phyloP scores from a whole-genome alignment of 306 rosid species.

The Cicer yamashitae region DNA sequence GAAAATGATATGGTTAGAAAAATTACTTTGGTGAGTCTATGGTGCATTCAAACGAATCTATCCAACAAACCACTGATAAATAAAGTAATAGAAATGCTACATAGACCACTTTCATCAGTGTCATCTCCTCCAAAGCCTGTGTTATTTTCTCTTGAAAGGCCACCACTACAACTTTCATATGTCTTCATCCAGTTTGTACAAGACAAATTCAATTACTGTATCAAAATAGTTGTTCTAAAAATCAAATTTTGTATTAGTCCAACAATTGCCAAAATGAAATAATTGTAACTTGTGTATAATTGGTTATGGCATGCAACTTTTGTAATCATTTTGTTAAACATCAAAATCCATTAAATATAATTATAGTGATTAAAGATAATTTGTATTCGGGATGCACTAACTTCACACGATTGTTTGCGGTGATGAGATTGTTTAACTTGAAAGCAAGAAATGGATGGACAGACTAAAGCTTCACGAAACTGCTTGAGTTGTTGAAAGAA shows the following conservation, averaged over 20 bases:
- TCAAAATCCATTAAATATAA: background rate
- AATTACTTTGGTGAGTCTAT: conserved; percentile 39
- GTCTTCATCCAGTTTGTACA: conserved; percentile 12
- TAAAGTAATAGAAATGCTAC: conserved; percentile 52
- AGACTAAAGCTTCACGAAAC: too few relatives aligned
- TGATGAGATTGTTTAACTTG: too few relatives aligned
- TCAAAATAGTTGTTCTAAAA: background rate
- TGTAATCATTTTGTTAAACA: background rate
- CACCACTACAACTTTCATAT: background rate
- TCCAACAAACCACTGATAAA: conserved; percentile 49
- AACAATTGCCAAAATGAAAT: background rate
- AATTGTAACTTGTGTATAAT: background rate
- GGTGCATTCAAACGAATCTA: conserved; percentile 42
- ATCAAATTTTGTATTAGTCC: background rate
- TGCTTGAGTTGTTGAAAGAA: too few relatives aligned
- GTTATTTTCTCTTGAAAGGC: conserved; percentile 30
- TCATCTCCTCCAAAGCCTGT: conserved; percentile 52
- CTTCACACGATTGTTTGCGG: too few relatives aligned
- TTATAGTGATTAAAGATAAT: background rate
- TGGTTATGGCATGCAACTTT: background rate
- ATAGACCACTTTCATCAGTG: conserved; percentile 33
- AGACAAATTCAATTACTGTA: background rate
- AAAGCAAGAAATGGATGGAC: too few relatives aligned
- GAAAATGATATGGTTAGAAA: conserved; percentile 40
- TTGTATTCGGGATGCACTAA: too few relatives aligned